A percentile compares a stretch with the other conserved stretches of the same genome.
phyloP scores from a whole-genome alignment of 2,329 filamentous ascomycete genomes.

The Falciphora oryzae region DNA sequence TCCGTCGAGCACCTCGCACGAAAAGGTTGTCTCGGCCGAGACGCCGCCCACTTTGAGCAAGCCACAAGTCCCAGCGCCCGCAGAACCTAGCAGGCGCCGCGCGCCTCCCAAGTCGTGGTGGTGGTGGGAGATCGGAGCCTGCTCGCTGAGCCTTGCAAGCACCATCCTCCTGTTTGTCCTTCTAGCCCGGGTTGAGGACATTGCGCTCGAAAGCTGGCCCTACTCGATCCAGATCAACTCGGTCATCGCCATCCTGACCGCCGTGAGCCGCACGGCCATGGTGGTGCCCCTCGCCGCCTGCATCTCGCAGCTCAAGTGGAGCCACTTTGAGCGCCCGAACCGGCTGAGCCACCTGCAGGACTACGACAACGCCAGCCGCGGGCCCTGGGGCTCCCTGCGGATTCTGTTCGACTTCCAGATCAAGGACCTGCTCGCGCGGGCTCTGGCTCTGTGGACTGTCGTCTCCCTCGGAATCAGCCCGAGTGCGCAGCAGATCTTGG shows the following conservation, averaged over 20 bases:
- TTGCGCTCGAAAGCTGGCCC: constrained; percentile 15
- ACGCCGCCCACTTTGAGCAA: neutral
- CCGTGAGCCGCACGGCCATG: constrained; percentile 23
- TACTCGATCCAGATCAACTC: constrained; percentile 25
- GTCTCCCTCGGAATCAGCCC: constrained; percentile 16
- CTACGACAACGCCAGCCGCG: constrained; percentile 10
- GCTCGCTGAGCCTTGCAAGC: constrained; percentile 14
- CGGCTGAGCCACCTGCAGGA: constrained; percentile 20
- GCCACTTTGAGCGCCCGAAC: constrained; percentile 18
- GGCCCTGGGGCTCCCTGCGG: constrained; percentile 17
- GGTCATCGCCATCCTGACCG: constrained; percentile 27
- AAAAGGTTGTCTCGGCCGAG: neutral
- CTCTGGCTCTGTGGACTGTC: constrained; percentile 14
- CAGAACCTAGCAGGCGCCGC: too few species aligned
- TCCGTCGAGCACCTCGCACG: neutral
- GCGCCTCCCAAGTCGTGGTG: constrained; percentile 14
- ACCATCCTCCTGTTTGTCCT: constrained; percentile 12
- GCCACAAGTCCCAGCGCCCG: neutral
- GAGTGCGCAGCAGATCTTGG: constrained; percentile 16
- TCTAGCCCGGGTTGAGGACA: constrained; percentile 13
- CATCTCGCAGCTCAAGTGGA: constrained; percentile 32
- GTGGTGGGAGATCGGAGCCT: constrained; percentile 21
- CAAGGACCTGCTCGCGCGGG: constrained; percentile 6
- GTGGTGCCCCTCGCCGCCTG: constrained; percentile 25
- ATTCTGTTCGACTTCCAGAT: constrained; percentile 10